Base-by-base conservation (phyloP, 805 yeast genomes). In the Saccharomycopsis microspora region DNA sequence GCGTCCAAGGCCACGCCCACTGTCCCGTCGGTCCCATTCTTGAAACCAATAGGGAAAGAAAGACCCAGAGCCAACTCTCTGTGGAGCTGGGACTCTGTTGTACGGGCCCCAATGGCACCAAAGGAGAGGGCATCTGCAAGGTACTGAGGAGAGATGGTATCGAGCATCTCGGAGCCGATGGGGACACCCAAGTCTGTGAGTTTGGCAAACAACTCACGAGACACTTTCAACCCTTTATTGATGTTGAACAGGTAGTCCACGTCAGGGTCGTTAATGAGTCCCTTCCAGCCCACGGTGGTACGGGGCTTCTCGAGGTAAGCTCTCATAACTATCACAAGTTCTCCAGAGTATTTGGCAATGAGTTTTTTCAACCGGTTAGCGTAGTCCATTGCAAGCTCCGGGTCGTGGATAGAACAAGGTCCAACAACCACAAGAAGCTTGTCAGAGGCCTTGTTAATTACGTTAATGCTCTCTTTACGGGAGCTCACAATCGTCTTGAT, bases 241-340 rank as follows among this genome's bases (percentile, higher is more conserved):
- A 90, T 90, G 58, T 88, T 79, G 79, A 85, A 90, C 45, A 95
- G 74, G 52, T 86, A 86, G 65, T 90, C 95, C 58, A 90, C 82
- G 60, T 93, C 96, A 33, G 98, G 98, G 65, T 90, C 98, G 64
- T 90, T 90, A 60, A 90, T 93, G 56, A 90, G 74, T 57, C 98
- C 98, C 69, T 90, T 90, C 98, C 98, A 90, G 51, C 98, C 98
- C 42, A 93, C 97, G 32, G 97, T 90, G 45, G 98, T 90, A 69
- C 98, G 80, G 58, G 98, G 98, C 68, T 90, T 90, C 66, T 90
- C 98, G 60, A 93, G 74, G 71, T 93, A 93, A 3, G 97, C 97
- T 69, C 98, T 81, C 98, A 93, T 93, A 53, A 93, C 82, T 50
- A 93, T 81, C 49, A 80, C 76, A 51, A 93, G 72, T 57, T 90